Conservation (phyloP, 202 grass and related monocot genomes). For the Carex arenaria region DNA sequence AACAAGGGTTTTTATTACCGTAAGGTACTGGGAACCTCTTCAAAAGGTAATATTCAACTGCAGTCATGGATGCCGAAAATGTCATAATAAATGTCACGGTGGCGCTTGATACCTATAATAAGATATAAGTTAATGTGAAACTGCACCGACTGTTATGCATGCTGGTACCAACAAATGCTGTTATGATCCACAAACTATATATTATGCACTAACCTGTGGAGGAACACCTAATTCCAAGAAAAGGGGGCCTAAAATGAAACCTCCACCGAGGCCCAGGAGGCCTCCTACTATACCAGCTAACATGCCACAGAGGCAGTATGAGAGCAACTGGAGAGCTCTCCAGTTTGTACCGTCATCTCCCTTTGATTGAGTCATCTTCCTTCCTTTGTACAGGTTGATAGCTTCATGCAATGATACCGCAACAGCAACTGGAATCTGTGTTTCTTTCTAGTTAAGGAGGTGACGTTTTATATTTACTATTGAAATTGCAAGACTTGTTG, state of each 20-base stretch:
- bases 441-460: conserved; percentile 24
- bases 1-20: conserved; percentile 29
- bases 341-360: conserved; percentile 43
- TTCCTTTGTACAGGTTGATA: conserved; percentile 65
- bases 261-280: conserved; percentile 80
- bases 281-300: conserved; percentile 63
- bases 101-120: conserved; percentile 82
- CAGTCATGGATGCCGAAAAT: conserved; percentile 65
- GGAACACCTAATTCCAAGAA: conserved; percentile 89
- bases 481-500: background rate
- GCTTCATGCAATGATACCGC: conserved; percentile 73
- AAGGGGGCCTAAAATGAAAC: conserved; percentile 80
- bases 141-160: background rate
- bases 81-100: conserved; percentile 85
- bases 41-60: conserved; percentile 77
- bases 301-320: conserved; percentile 51
- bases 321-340: conserved; percentile 54
- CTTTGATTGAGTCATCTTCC: conserved; percentile 60
- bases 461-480: conserved; percentile 6
- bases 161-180: background rate
- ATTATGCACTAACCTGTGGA: conserved; percentile 53
- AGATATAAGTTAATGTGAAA: background rate
- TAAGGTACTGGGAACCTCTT: conserved; percentile 80
- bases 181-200: background rate
- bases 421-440: conserved; percentile 67